Base-by-base conservation (phyloP, 202 grass and related monocot species). In the Carex sylvatica region DNA sequence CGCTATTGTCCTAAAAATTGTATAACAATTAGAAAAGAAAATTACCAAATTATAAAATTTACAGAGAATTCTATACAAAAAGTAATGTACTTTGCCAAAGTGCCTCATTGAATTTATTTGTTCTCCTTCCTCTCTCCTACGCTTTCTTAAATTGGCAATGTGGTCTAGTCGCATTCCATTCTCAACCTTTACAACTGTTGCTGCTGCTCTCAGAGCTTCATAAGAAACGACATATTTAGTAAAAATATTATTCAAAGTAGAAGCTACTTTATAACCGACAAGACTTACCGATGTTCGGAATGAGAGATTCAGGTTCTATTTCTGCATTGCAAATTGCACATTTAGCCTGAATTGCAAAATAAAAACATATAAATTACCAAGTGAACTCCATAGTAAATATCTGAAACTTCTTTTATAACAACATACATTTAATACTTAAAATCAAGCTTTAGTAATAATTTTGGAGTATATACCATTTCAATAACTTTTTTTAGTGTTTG, bases 171-270 rank as follows among this genome's bases (percentile, higher is more conserved):
- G 88, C 83, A 85, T 91, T 24, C 90, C 93, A 53, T 93, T 89
- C 77, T 97, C 93, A 89, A 93, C 84, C 93, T 97, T 97, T 23
- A 97, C 88, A 68, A 90, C 87, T 31, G 87, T 89, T 78, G 93
- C 93, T 79, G 92, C 91, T 64, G 87, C 93, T 88, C 89, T 91
- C 83, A 97, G 84, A 88, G 93, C 93, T 97, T 76, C 80, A 65
- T 73, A 78, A 78, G 62, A 82, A 71, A 18, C 20, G 61, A 66
- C 61, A 24, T 80, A 84, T 47, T 84, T 86, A 36, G 36, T 81
- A 61, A 47, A 87, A 78, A 81, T 12, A 55, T 20, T 28, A 79
- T 36, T 42, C 36, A 78, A 66, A 26, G 53, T 74, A 74, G 22
- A 40, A 70, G 33, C 33, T 19, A 64, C 54, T 55, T 73, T 84